A percentile compares a stretch with the other conserved stretches of the same genome.
Conservation (phyloP, 73 alveolate species). For the Diophrys appendiculata region DNA sequence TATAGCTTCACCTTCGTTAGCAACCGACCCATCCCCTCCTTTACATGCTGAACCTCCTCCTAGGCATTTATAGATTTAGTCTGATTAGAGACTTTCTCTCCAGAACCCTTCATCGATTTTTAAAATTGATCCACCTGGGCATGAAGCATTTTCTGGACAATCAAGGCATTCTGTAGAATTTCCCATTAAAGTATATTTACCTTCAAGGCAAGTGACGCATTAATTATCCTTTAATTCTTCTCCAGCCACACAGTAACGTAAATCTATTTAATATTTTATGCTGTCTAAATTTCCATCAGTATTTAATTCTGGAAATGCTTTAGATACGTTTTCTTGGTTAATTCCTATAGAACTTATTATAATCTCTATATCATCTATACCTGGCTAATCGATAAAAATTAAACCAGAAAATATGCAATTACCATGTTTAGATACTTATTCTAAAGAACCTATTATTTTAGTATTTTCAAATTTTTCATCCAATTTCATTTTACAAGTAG, state of each 20-base stretch:
- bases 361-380: background rate
- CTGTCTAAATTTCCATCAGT: too few relatives aligned
- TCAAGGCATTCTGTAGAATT: slow-evolving; percentile 39
- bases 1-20: too few relatives aligned
- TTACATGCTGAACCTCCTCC: too few relatives aligned
- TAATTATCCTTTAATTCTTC: slow-evolving; percentile 28
- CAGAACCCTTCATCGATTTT: slow-evolving; percentile 48
- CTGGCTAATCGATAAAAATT: slow-evolving; percentile 10
- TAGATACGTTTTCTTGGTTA: too few relatives aligned
- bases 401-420: background rate
- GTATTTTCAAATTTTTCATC: too few relatives aligned
- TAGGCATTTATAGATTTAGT: slow-evolving; percentile 34
- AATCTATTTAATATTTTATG: background rate
- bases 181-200: slow-evolving; percentile 32
- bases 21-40: too few relatives aligned
- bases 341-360: background rate
- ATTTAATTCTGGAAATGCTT: too few relatives aligned
- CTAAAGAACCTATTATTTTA: too few relatives aligned
- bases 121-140: slow-evolving; percentile 55
- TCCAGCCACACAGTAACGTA: slow-evolving; percentile 47
- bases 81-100: slow-evolving; percentile 46
- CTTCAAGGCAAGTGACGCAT: slow-evolving; percentile 46
- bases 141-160: slow-evolving; percentile 41
- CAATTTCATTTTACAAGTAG: too few relatives aligned
- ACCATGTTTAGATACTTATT: too few relatives aligned